These are phyloP conservation scores for Cetraspora pellucida DNA, from an alignment of 192 early-diverging fungal species.

Conservation along the genomic window DNA sequence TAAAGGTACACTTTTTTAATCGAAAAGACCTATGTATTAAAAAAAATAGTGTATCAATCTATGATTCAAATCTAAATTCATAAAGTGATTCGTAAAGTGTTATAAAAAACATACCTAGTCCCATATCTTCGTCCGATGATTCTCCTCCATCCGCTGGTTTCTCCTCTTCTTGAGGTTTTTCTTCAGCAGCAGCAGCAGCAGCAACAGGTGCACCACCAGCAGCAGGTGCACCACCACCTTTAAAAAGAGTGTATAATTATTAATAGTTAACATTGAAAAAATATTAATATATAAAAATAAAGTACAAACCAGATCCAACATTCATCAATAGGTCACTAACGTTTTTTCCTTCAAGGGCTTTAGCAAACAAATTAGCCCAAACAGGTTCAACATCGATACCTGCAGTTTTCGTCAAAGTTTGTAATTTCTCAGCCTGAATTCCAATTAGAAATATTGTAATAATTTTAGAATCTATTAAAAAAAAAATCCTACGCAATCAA, in stretches of 20 bases:
- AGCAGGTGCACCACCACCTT: constrained; percentile 44
- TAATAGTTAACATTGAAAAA: not conserved
- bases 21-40: constrained; percentile 51
- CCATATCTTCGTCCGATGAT: constrained; percentile 86
- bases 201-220: constrained; percentile 45
- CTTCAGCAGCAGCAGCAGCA: constrained; percentile 49
- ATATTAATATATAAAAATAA: not conserved
- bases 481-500: constrained; percentile 3
- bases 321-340: constrained; percentile 86
- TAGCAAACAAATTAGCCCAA: constrained; percentile 97
- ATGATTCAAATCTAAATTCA: not conserved
- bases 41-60: constrained; percentile 10
- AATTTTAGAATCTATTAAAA: not conserved
- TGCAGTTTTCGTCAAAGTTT: constrained; percentile 88
- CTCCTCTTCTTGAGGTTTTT: constrained; percentile 45
- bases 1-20: constrained; percentile 52
- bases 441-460: constrained; percentile 14
- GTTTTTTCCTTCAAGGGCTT: constrained; percentile 95
- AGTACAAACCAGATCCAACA: constrained; percentile 68
- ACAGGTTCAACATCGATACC: constrained; percentile 90
- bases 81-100: not conserved
- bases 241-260: not conserved
- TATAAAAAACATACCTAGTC: constrained; percentile 71
- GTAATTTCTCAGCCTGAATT: constrained; percentile 87
- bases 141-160: constrained; percentile 68